Conservation (phyloP, 2,329 filamentous ascomycete genomes). For the Venturia nashicola region DNA sequence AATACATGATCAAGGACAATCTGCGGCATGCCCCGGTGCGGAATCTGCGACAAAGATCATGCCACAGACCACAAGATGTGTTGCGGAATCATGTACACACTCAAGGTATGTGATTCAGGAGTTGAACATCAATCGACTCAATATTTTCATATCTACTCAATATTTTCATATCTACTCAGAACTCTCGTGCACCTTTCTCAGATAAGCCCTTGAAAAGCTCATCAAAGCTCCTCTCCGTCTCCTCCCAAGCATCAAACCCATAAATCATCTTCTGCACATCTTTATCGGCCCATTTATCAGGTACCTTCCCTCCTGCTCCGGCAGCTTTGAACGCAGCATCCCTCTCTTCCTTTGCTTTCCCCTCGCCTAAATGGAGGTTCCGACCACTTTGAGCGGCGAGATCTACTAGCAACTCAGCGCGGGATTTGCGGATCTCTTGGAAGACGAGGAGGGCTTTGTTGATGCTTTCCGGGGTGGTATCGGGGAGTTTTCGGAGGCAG, state of each 20-base stretch:
- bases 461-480: constrained; percentile 33
- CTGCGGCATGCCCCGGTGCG: too few relatives aligned
- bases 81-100: too few relatives aligned
- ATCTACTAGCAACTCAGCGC: constrained; percentile 45
- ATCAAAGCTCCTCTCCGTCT: constrained; percentile 32
- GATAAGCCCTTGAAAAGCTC: constrained; percentile 14
- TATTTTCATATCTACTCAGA: too few relatives aligned
- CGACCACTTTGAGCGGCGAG: constrained; percentile 43
- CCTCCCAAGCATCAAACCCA: constrained; percentile 31
- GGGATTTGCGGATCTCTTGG: constrained; percentile 41
- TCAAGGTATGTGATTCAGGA: too few relatives aligned
- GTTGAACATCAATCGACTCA: too few relatives aligned
- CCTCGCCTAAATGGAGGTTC: constrained; percentile 44
- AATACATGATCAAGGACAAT: too few relatives aligned
- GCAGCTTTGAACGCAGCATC: constrained; percentile 41
- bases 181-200: too few relatives aligned
- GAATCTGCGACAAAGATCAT: too few relatives aligned
- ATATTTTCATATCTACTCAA: too few relatives aligned
- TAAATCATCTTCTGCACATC: constrained; percentile 39
- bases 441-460: constrained; percentile 43
- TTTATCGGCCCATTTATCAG: constrained; percentile 40
- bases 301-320: constrained; percentile 25
- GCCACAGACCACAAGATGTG: too few relatives aligned
- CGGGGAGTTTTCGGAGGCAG: constrained; percentile 36
- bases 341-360: constrained; percentile 45